Base-by-base conservation (phyloP, 2,329 filamentous ascomycete species). In the Sphaerulina vaccinii region DNA sequence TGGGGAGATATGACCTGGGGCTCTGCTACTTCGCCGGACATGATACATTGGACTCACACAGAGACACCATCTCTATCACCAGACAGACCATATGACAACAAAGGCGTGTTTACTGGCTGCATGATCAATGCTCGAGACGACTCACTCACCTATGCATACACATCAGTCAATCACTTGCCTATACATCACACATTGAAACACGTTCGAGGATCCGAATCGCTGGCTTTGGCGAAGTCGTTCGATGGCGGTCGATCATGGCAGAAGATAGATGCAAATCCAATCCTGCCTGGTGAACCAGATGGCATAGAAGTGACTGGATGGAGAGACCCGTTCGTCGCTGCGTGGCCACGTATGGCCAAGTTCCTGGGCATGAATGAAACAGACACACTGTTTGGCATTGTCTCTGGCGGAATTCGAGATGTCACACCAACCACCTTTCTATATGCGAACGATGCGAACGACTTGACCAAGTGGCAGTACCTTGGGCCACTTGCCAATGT, bases 341-440 rank as follows among this genome's bases (percentile, higher is more conserved):
- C 52, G 5, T 71, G 70, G 69, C 51, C 62, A 11, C 48, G 59
- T 2, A 60, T 69, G 58, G 56, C 54, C 15, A 36, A 23, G 10
- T 44, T 55, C 5, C 49, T 65, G 6, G 52, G 51, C 16, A 32
- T 56, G 4, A 44, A 56, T 15, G 22, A 55, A 4, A 46, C 57
- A 7, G 24, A 58, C 4, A 63, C 54, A 3, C 62, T 79, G 0
- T 78, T 76, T 51, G 78, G 75, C 2, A 68, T 78, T 10, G 66
- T 80, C 7, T 77, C 76, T 0, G 77, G 78, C 1, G 77, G 77
- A 0, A 66, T 79, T 19, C 52, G 63, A 5, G 64, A 64, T 11
- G 44, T 69, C 10, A 71, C 71, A 0, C 77, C 78, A 0, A 75
- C 73, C 0, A 70, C 71, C 0, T 79, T 79, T 48, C 61, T 79